Base-by-base conservation (phyloP, 208 protist species). In the Crithidia expoeki region DNA sequence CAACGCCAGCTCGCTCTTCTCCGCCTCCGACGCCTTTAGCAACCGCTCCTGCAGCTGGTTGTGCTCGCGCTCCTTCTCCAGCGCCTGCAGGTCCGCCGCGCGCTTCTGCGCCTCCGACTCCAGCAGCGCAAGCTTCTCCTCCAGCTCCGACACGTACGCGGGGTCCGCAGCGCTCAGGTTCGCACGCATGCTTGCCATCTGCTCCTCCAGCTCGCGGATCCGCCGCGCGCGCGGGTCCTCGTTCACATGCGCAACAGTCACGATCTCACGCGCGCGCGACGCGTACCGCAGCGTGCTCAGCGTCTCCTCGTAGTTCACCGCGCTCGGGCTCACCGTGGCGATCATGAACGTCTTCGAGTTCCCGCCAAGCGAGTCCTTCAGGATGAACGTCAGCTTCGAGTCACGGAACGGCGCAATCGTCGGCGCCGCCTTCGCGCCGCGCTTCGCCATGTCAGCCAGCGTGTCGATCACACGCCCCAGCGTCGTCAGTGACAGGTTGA, bases 281-380 rank as follows among this genome's bases (percentile, higher is more conserved):
- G 93, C 95, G 78, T 97, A 98, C 32, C 88, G 83, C 2, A 98
- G 58, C n/a, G 97, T 99, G 25, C 90, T 86, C 0, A 87, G 70
- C 59, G 91, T 98, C 68, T 98, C 97, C 19, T 98, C 96, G 42
- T 86, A 94, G 72, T 98, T 94, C 56, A 89, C 74, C 27, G 66
- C 55, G 65, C 93, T 83, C 2, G 97, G 98, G 11, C 84, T 93
- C 32, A 99, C 79, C 27, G 94, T 96, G 32, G 96, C 97, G 11
- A 99, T 86, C 95, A 99, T 98, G 40, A 89, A 88, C 5, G 98
- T 99, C 64, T 97, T 95, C 34, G 82, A 90, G 68, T 94, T 94
- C 16, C 94, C 94, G 69, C 92, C 92, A 28, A 97, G 72, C 27
- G 84, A 93, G 65, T 97, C 94, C 76, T 82, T 96, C 64, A 97